Percentiles rank a stretch among this genome's conserved stretches.
Evolutionary conservation across 2,329 filamentous ascomycete species (phyloP).

Genomic region (Aspergillus texensis): DNA sequence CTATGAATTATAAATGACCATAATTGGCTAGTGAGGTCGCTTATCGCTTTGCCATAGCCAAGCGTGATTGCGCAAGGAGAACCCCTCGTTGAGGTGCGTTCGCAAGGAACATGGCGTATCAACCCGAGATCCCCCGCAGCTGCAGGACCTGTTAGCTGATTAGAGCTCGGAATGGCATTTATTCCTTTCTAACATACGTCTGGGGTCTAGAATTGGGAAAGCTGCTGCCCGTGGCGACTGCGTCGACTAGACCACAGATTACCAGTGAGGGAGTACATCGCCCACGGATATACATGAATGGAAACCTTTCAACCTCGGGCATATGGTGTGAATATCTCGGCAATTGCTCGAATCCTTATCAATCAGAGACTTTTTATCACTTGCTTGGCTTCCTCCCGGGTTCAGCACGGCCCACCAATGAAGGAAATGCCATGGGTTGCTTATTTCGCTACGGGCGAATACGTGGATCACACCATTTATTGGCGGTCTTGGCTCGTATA

Average conservation of each 20-base stretch:
- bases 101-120: neutral
- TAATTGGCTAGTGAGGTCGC: neutral
- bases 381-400: neutral
- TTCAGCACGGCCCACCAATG: neutral
- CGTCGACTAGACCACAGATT: neutral
- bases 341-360: neutral
- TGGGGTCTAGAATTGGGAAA: neutral
- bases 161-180: neutral
- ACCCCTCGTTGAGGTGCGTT: neutral
- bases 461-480: too few species aligned
- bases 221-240: neutral
- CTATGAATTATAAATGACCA: neutral
- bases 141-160: neutral
- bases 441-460: too few species aligned
- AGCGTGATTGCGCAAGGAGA: neutral
- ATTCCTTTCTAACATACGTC: neutral
- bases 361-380: neutral
- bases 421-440: neutral
- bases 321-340: neutral
- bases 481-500: too few species aligned
- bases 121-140: neutral
- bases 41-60: neutral
- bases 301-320: neutral
- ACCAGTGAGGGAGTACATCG: too few species aligned
- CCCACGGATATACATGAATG: neutral